A percentile compares a stretch with the other conserved stretches of the same genome.
Conservation (phyloP, 805 yeast species). For the Pichia manshurica region DNA sequence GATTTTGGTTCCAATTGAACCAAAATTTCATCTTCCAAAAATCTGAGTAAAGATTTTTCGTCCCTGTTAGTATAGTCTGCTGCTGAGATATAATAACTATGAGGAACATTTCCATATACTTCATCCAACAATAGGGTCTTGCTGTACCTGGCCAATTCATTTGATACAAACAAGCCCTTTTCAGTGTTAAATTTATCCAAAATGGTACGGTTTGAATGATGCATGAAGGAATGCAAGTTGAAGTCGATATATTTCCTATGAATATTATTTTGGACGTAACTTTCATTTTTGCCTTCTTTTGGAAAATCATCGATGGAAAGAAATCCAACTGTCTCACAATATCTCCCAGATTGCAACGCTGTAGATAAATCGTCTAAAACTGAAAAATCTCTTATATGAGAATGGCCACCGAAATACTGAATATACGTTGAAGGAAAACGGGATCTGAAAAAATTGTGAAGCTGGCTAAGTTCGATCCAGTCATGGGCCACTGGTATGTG, state of each 20-base stretch:
- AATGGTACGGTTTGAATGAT: constrained; percentile 43
- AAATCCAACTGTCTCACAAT: constrained; percentile 92
- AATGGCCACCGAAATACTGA: constrained; percentile 92
- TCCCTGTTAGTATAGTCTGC: constrained; percentile 52
- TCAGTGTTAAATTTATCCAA: constrained; percentile 44
- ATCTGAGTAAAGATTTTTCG: constrained; percentile 48
- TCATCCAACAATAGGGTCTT: constrained; percentile 46
- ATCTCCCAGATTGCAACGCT: constrained; percentile 89
- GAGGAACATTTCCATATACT: constrained; percentile 60
- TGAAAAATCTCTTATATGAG: constrained; percentile 83
- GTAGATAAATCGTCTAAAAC: constrained; percentile 60
- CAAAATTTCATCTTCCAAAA: constrained; percentile 54
- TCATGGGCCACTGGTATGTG: constrained; percentile 65
- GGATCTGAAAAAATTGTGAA: constrained; percentile 48
- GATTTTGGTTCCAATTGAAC: constrained; percentile 23
- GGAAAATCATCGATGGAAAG: constrained; percentile 40
- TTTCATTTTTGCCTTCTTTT: not conserved
- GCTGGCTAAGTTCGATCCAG: constrained; percentile 46
- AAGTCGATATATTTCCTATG: constrained; percentile 78
- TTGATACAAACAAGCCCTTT: constrained; percentile 46
- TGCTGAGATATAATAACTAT: constrained; percentile 58
- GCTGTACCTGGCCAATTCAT: constrained; percentile 37
- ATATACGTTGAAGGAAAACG: constrained; percentile 58
- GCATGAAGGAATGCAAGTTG: constrained; percentile 61
- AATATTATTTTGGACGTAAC: constrained; percentile 21